phyloP scores from a whole-genome alignment of 371 early-diverging fungal genomes.

The Mucor circinelloides region DNA sequence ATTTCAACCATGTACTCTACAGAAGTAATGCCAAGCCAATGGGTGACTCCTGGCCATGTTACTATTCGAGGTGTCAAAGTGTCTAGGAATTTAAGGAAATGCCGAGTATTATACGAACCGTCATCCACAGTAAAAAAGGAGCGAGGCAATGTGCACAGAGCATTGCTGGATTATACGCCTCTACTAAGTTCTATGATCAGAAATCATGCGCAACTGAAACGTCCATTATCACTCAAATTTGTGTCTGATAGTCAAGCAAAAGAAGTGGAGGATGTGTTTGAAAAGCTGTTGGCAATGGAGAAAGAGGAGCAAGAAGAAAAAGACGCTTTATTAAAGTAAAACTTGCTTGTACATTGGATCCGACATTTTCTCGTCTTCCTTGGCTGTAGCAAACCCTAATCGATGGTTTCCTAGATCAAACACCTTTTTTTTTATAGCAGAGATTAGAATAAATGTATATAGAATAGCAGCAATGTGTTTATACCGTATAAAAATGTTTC shows the following conservation, averaged over 20 bases:
- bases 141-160: constrained; percentile 36
- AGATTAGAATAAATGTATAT: neutral
- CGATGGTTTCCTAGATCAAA: constrained; percentile 68
- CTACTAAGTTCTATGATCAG: constrained; percentile 27
- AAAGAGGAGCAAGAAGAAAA: constrained; percentile 16
- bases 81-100: constrained; percentile 35
- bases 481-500: constrained; percentile 75
- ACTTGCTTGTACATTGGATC: constrained; percentile 17
- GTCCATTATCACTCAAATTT: constrained; percentile 40
- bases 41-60: constrained; percentile 27
- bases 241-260: constrained; percentile 34
- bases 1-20: constrained; percentile 33
- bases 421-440: constrained; percentile 34
- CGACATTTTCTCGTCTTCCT: constrained; percentile 11
- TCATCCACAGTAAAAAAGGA: constrained; percentile 21
- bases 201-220: constrained; percentile 28
- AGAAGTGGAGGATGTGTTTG: constrained; percentile 35
- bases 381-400: constrained; percentile 67
- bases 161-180: constrained; percentile 27
- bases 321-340: neutral
- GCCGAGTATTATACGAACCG: constrained; percentile 42
- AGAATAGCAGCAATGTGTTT: neutral
- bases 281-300: constrained; percentile 15
- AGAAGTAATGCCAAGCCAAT: constrained; percentile 35
- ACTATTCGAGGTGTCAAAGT: constrained; percentile 34